Conservation (phyloP, 2,329 filamentous ascomycete genomes). For the Nannizziopsis barbatae region DNA sequence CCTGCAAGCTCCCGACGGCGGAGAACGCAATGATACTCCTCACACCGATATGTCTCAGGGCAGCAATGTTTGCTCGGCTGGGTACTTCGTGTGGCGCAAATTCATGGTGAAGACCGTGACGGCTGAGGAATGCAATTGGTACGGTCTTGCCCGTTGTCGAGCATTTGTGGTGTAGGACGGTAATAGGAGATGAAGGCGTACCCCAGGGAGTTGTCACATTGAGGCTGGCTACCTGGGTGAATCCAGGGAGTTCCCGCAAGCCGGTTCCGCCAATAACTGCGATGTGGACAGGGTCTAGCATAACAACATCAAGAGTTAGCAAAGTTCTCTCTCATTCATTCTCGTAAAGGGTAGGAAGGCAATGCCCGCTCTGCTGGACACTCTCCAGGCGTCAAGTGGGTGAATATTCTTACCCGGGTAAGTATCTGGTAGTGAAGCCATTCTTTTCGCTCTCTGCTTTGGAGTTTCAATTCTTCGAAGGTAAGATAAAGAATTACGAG, state of each 20-base stretch:
- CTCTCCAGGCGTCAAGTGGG: background rate
- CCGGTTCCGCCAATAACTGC: conserved; percentile 91
- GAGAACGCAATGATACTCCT: conserved; percentile 88
- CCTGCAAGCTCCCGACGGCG: conserved; percentile 82
- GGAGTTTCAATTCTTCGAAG: conserved; percentile 5
- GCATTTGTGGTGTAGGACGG: conserved; percentile 76
- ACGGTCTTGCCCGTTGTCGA: conserved; percentile 51
- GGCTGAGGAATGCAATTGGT: conserved; percentile 78
- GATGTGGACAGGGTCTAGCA: conserved; percentile 55
- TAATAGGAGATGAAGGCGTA: conserved; percentile 61
- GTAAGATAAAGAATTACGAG: background rate
- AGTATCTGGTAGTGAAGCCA: conserved; percentile 13
- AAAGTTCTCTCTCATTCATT: too few relatives aligned
- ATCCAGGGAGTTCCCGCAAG: conserved; percentile 74
- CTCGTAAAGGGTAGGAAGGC: too few relatives aligned
- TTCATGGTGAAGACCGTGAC: conserved; percentile 82
- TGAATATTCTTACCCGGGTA: conserved; percentile 12
- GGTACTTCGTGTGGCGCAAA: conserved; percentile 92
- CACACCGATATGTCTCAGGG: conserved; percentile 80
- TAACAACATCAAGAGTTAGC: background rate
- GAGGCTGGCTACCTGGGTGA: conserved; percentile 70
- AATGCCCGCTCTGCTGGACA: background rate
- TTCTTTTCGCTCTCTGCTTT: conserved; percentile 8
- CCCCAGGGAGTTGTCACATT: conserved; percentile 82
- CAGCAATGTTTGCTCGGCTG: conserved; percentile 90